Base-by-base conservation (phyloP, 139 green algal species). In the Chlorella sp. region DNA sequence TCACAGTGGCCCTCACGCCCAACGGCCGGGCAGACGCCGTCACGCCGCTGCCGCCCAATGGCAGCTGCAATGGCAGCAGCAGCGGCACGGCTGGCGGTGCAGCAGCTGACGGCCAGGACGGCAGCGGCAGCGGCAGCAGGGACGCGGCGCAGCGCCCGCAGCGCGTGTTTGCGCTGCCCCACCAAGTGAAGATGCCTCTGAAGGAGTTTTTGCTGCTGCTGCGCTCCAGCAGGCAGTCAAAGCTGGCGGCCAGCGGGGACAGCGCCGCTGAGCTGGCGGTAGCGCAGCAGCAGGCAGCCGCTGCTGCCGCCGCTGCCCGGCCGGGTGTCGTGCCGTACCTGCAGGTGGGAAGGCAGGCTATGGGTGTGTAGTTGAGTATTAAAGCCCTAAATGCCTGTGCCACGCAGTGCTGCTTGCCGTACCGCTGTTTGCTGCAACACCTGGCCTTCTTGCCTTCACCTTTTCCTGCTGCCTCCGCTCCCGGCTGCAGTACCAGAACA, bases 401-500 rank as follows among this genome's bases (percentile, higher is more conserved):
- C n/a, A 36, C 5, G 17, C 28, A 28, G 18, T 9, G 80, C 60
- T 16, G 67, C 16, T 11, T 6, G 28, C 15, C 73, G 7, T 12
- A 2, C n/a, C 44, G 44, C 44, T 11, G 11, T 11, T 11, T 17
- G 7, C 44, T 55, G 7, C 11, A 11, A 7, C 7, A 11, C 44
- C 11, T 7, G 11, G 44, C 44, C 44, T 55, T 11, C 11, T 11
- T 17, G 7, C 7, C 44, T 55, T 7, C 11, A 7, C 7, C 44
- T 11, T 7, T 11, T 7, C 11, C 4, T 30, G 41, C 26, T 30
- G 13, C 26, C 32, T 4, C 23, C 17, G 68, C 30, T 65, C 85
- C 15, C 64, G 74, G 17, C 16, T 93, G 71, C 90, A 96, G 89
- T 91, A 93, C 55, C 94, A 96, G 85, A 96, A 96, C 90, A 94